Evolutionary conservation across 2,329 filamentous ascomycete genomes (phyloP), one percentile per base, ranked within the genome.

Genomic region (Biscogniauxia mediterranea): DNA sequence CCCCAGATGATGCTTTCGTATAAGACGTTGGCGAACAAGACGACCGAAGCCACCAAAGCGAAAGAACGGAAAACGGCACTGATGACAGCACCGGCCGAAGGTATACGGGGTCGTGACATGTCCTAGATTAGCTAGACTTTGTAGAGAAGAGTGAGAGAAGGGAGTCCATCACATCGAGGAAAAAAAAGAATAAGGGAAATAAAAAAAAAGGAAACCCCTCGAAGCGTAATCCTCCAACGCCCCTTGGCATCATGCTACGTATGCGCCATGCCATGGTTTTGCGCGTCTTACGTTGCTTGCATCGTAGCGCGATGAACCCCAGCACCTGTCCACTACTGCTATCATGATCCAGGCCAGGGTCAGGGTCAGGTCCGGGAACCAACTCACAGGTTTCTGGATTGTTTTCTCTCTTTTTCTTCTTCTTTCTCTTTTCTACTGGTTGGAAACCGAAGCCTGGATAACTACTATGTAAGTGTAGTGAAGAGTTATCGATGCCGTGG

Each of bases 1-100:
- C n/a, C 19, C 66, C 66, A 68, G 60, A 57, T 62, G 56, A 68
- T 61, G 49, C 64, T 64, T 28, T 66, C 66, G 42, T 66, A 68
- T 25, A 68, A 61, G 32, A 66, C 52, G 42, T 68, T 66, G 55
- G 66, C 60, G 56, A 68, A 60, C 59, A 68, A 60, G 32, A 66
- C 62, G 17, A 68, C 64, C 2, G 66, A 66, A 23, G 58, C 58
- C 25, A 62, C 62, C 57, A 68, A 60, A 52, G 61, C 66, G 56
- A 68, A 60, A 55, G 63, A 61, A 58, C 66, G 64, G 11, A 61
- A 63, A 57, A 65, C 42, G 26, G 62, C 61, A 55, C 54, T 55
- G 53, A 59, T 61, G 19, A 66, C 54, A 15, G 62, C 66, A n/a
- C 56, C 49, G 19, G 60, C 21, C 23, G 52, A 62, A 11, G 66